Evolutionary conservation across 805 yeast species (phyloP), one percentile per base, ranked within the genome.

Genomic region (Nakazawaea pomicola): DNA sequence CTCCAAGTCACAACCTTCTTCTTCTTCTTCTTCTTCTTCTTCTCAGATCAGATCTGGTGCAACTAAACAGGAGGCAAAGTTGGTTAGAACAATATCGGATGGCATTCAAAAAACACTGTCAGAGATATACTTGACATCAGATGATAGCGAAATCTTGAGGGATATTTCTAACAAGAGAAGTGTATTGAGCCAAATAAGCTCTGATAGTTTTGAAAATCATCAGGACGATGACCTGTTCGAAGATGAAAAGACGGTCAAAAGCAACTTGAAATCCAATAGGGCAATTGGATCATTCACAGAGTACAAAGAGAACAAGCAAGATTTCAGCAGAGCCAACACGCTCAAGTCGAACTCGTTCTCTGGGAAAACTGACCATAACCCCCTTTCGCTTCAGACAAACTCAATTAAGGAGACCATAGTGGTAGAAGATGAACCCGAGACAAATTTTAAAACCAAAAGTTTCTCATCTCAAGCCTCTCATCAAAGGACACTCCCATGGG

Each of bases 401-500:
- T n/a, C n/a, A n/a, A n/a, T n/a, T n/a, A n/a, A n/a, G n/a, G n/a
- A n/a, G n/a, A n/a, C n/a, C n/a, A n/a, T n/a, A n/a, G n/a, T n/a
- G n/a, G n/a, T n/a, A n/a, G n/a, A n/a, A n/a, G n/a, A n/a, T n/a
- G n/a, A n/a, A n/a, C n/a, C n/a, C n/a, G n/a, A n/a, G n/a, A n/a
- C n/a, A n/a, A n/a, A n/a, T n/a, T n/a, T n/a, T n/a, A n/a, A n/a
- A n/a, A n/a, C n/a, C n/a, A n/a, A n/a, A n/a, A n/a, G n/a, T n/a
- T n/a, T n/a, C n/a, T n/a, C n/a, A n/a, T n/a, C n/a, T n/a, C n/a
- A n/a, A n/a, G n/a, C n/a, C n/a, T n/a, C n/a, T n/a, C n/a, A 14
- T n/a, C 35, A 38, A 23, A 31, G 39, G 12, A 6, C 24, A 4
- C 18, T 40, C 6, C 43, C 43, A 10, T 40, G 43, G 43, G 34